Base-by-base conservation (phyloP, 331 rosid species). In the Dryas integrifolia region DNA sequence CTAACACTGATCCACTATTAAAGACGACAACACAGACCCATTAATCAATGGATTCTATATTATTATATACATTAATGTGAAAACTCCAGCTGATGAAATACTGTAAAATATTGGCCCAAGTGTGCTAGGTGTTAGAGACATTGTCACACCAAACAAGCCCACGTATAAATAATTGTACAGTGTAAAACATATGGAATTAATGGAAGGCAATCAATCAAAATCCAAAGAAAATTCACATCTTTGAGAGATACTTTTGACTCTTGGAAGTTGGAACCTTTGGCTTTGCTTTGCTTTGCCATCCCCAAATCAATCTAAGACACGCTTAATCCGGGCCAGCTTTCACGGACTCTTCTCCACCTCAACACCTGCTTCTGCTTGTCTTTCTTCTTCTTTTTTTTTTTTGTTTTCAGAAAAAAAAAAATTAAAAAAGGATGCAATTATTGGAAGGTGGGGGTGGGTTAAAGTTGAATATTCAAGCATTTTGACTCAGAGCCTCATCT, bases 281-380 rank as follows among this genome's bases (percentile, higher is more conserved):
- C 35, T 30, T 30, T 30, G 35, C 35, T 30, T 2, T 30, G 35
- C 76, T 58, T 46, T 72, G 47, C 47, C 53, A 40, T 69, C 43
- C 74, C 46, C 80, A 52, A 76, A 76, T 85, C 84, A 62, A 51
- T 18, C 67, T 15, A 43, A 66, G 77, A 76, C 83, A 53, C 81
- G 67, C 74, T 47, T 35, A 72, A 48, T 53, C 78, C 78, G 75
- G 82, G 72, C 80, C 74, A 61, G 56, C 44, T 73, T 76, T 81
- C 41, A 16, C 77, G 69, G 83, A n/a, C 67, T 18, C 51, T 60
- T 45, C 77, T 73, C 73, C 84, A 69, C 80, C 77, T 80, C 72
- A 65, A 41, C 50, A 30, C 47, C 72, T 52, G 16, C 55, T 50
- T 67, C 53, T 41, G 60, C 62, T 67, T 76, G 53, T 75, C 68